These are phyloP conservation scores for Parafenestella ontariensis DNA, from an alignment of 2,329 filamentous ascomycete species.

Conservation along the genomic window DNA sequence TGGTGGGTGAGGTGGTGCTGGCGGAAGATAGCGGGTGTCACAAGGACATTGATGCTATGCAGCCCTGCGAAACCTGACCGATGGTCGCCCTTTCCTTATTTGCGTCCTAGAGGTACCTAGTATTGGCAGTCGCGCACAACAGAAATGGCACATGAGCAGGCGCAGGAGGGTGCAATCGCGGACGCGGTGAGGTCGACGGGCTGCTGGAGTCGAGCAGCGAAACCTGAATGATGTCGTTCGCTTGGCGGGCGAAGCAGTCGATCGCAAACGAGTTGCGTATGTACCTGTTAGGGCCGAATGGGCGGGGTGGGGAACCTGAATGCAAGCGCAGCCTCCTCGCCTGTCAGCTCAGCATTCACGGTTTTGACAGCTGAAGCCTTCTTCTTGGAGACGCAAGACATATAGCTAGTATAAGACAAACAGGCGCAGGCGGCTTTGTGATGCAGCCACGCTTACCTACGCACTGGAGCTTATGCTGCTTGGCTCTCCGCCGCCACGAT, in stretches of 20 bases:
- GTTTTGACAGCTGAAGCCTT: conserved; percentile 1
- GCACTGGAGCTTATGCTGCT: conserved; percentile 25
- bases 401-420: neutral
- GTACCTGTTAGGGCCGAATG: conserved; percentile 30
- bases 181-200: conserved; percentile 1
- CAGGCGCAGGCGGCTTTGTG: conserved; percentile 15
- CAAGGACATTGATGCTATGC: conserved; percentile 47
- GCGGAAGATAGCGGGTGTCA: conserved; percentile 44
- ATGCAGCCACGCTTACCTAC: conserved; percentile 23
- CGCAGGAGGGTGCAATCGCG: conserved; percentile 9
- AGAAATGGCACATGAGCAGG: conserved; percentile 19
- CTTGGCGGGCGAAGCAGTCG: conserved; percentile 24
- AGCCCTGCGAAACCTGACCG: conserved; percentile 21
- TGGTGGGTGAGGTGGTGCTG: conserved; percentile 18
- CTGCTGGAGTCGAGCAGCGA: conserved; percentile 15
- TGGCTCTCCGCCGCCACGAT: conserved; percentile 18
- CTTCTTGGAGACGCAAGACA: conserved; percentile 6
- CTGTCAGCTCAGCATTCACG: conserved; percentile 17
- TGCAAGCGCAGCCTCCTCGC: conserved; percentile 13
- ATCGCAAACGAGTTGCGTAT: conserved; percentile 21
- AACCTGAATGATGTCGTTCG: conserved; percentile 32
- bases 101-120: conserved; percentile 20
- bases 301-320: conserved; percentile 17
- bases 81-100: conserved; percentile 11
- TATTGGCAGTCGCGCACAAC: conserved; percentile 19